Evolutionary conservation across 2,329 filamentous ascomycete genomes (phyloP).

Genomic region (Diplodia seriata): DNA sequence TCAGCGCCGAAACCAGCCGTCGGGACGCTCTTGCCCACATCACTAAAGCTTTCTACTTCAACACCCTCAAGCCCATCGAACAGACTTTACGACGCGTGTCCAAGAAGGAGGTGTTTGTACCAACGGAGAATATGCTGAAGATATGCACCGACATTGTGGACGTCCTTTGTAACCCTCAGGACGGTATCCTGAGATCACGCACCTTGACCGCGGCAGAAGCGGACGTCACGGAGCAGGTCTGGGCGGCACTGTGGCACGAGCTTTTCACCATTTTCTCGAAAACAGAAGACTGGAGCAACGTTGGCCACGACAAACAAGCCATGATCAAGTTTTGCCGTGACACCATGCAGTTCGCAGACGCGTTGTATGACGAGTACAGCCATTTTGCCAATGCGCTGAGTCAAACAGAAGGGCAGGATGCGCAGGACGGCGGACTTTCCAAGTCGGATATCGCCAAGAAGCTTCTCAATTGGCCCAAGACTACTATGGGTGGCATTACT

Average conservation of each 20-base stretch:
- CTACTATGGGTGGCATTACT: constrained; percentile 71
- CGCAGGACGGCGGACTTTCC: constrained; percentile 39
- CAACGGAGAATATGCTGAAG: constrained; percentile 66
- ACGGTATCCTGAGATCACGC: constrained; percentile 66
- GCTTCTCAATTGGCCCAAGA: constrained; percentile 69
- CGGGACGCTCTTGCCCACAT: constrained; percentile 67
- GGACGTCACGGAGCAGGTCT: constrained; percentile 75
- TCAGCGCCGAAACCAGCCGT: constrained; percentile 72
- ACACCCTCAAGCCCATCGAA: constrained; percentile 63
- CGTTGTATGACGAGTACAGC: constrained; percentile 82
- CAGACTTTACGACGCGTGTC: constrained; percentile 64
- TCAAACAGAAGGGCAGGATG: constrained; percentile 48
- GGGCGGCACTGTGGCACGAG: constrained; percentile 83
- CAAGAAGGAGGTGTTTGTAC: constrained; percentile 64
- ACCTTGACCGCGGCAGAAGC: constrained; percentile 67
- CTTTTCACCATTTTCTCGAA: constrained; percentile 81
- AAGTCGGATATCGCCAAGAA: constrained; percentile 52
- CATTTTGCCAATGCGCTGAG: constrained; percentile 77
- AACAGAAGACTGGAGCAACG: constrained; percentile 81
- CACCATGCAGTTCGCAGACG: constrained; percentile 91
- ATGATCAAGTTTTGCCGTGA: constrained; percentile 96
- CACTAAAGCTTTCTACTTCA: constrained; percentile 63
- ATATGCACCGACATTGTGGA: constrained; percentile 68
- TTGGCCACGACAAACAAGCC: constrained; percentile 72
- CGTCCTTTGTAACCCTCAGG: constrained; percentile 68